Percentiles rank a stretch among this genome's conserved stretches.
These are phyloP conservation scores for Galerina sulciceps DNA, from an alignment of 768 basidiomycete species.

Conservation along the genomic window DNA sequence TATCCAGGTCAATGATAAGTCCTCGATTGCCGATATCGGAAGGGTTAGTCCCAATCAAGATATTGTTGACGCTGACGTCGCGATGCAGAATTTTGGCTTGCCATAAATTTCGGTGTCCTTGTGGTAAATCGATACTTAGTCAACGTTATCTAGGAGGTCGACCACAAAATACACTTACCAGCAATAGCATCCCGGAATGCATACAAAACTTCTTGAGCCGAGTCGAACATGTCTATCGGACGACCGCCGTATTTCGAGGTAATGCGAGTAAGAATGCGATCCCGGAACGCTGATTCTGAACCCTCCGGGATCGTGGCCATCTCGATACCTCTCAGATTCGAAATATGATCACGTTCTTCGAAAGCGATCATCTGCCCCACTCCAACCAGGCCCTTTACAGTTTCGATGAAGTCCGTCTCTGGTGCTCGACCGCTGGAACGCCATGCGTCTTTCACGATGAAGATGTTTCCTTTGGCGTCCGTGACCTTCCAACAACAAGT, in stretches of 20 bases:
- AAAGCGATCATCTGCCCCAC: conserved; percentile 17
- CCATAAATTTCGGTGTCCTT: conserved; percentile 7
- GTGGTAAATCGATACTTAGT: neutral
- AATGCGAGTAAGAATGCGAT: conserved; percentile 9
- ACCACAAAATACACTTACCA: conserved; percentile 4
- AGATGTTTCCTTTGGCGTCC: neutral
- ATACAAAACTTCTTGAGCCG: conserved; percentile 4
- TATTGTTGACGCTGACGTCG: conserved; percentile 3
- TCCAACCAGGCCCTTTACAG: conserved; percentile 5
- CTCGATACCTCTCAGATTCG: conserved; percentile 1
- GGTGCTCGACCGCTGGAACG: neutral
- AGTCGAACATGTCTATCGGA: conserved; percentile 7
- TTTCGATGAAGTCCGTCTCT: conserved; percentile 13
- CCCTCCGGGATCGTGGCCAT: neutral
- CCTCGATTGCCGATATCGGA: neutral
- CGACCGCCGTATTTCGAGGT: conserved; percentile 4
- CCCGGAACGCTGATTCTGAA: neutral
- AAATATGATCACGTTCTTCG: neutral
- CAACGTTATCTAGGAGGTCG: too few relatives aligned
- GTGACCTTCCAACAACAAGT: conserved; percentile 20
- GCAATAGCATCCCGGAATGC: conserved; percentile 16
- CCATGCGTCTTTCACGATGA: conserved; percentile 24
- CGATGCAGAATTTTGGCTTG: neutral
- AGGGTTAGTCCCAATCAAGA: neutral
- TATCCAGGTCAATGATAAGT: conserved; percentile 5